Percentiles rank a stretch among this genome's conserved stretches.
These are phyloP conservation scores for Arthrobotrys conoides DNA, from an alignment of 2,329 filamentous ascomycete genomes.

Conservation along the genomic window DNA sequence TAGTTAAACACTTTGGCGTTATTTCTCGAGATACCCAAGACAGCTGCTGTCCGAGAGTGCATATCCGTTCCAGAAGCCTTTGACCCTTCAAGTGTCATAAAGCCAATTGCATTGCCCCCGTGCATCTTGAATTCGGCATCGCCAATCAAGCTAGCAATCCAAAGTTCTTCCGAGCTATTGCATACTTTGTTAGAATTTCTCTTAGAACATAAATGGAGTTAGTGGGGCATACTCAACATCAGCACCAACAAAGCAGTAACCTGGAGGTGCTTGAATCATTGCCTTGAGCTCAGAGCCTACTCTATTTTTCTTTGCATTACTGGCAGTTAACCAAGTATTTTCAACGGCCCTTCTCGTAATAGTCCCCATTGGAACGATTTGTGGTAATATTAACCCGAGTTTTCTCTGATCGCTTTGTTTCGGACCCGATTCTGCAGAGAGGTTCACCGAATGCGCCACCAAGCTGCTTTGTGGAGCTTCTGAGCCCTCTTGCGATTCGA, in stretches of 20 bases:
- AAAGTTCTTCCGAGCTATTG: slow-evolving; percentile 85
- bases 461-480: slow-evolving; percentile 18
- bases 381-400: slow-evolving; percentile 90
- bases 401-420: slow-evolving; percentile 62
- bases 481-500: slow-evolving; percentile 61
- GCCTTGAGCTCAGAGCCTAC: slow-evolving; percentile 97
- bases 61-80: slow-evolving; percentile 79
- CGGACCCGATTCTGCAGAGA: slow-evolving; percentile 34
- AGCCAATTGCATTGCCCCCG: slow-evolving; percentile 95
- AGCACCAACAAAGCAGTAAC: slow-evolving; percentile 94
- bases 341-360: slow-evolving; percentile 94
- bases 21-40: slow-evolving; percentile 93
- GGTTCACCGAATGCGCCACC: neutral
- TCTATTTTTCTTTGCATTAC: slow-evolving; percentile 95
- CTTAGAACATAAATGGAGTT: neutral
- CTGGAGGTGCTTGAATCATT: slow-evolving; percentile 91
- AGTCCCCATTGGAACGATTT: slow-evolving; percentile 98
- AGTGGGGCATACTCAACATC: slow-evolving; percentile 78
- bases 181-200: slow-evolving; percentile 11
- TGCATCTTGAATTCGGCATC: slow-evolving; percentile 96
- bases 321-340: slow-evolving; percentile 98
- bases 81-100: slow-evolving; percentile 98
- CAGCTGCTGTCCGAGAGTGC: slow-evolving; percentile 80
- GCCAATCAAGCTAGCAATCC: slow-evolving; percentile 96
- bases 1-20: slow-evolving; percentile 99